Evolutionary conservation across 2,329 filamentous ascomycete species (phyloP), one percentile per base, ranked within the genome.

Genomic region (Endocalyx cinctus): DNA sequence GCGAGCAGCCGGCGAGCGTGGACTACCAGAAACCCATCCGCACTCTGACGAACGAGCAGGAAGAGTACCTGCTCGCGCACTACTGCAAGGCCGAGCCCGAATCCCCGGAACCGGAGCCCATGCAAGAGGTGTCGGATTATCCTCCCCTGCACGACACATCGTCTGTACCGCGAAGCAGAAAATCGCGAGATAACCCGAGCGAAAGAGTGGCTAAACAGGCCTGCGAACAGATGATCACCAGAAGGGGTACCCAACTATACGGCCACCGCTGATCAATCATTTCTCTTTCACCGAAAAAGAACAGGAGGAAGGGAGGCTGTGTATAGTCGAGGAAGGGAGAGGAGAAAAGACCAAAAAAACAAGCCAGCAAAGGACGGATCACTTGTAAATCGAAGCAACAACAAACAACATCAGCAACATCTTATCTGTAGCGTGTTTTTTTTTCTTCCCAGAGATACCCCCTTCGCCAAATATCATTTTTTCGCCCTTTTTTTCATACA

Each of bases 181-280:
- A 47, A 34, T 18, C 37, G 47, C 19, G 42, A 7, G 39, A 50
- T 22, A 47, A 47, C 17, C 57, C 52, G 20, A 62, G 59, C 43
- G 52, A 54, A 27, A 50, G 55, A 5, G 54, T 64, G 13, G 62
- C 60, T 3, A 58, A 58, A 27, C 59, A 63, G 27, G 57, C 58
- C 1, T 63, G 59, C 37, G 54, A 60, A 13, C 52, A 61, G 36
- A 41, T 62, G 41, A 36, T 52, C n/a, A 34, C 43, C 10, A 37
- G 40, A 25, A 39, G n/a, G n/a, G n/a, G n/a, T n/a, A n/a, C n/a
- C n/a, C n/a, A n/a, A n/a, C n/a, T n/a, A n/a, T n/a, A 15, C 10
- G n/a, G 11, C 8, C 12, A 15, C 18, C 10, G 12, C 17, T 20
- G 11, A 14, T 31, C 13, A 20, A 25, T 20, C n/a, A 33, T 8